Evolutionary conservation across 2,329 filamentous ascomycete species (phyloP).

Genomic region (Pseudogymnoascus sp.): DNA sequence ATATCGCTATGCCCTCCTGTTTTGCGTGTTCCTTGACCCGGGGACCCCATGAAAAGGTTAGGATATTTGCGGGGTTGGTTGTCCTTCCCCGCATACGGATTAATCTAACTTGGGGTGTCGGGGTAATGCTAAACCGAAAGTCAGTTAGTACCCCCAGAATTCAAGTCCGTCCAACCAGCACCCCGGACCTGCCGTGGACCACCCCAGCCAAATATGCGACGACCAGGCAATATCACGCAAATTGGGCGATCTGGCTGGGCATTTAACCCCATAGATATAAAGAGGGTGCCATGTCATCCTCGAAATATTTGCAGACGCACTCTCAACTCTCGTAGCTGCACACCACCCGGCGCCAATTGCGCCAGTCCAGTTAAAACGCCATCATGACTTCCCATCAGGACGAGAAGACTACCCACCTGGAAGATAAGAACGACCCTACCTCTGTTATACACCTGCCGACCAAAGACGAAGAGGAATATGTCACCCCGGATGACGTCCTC

Average conservation of each 20-base stretch:
- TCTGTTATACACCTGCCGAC: not conserved
- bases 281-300: not conserved
- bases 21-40: not conserved
- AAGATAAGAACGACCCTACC: not conserved
- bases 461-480: constrained; percentile 10
- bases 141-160: not conserved
- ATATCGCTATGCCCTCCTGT: not conserved
- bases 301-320: not conserved
- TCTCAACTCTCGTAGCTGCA: not conserved
- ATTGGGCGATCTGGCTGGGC: not conserved
- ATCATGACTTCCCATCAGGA: constrained; percentile 4
- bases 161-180: not conserved
- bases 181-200: not conserved
- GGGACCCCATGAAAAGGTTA: not conserved
- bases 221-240: not conserved
- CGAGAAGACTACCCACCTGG: not conserved
- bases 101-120: not conserved
- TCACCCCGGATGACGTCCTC: constrained; percentile 7
- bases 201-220: not conserved
- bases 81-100: not conserved
- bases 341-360: not conserved
- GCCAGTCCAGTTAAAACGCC: not conserved
- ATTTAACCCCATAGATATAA: not conserved
- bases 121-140: constrained; percentile 1
- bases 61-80: not conserved